phyloP scores from a whole-genome alignment of 331 rosid species.

The Quercus lobata region DNA sequence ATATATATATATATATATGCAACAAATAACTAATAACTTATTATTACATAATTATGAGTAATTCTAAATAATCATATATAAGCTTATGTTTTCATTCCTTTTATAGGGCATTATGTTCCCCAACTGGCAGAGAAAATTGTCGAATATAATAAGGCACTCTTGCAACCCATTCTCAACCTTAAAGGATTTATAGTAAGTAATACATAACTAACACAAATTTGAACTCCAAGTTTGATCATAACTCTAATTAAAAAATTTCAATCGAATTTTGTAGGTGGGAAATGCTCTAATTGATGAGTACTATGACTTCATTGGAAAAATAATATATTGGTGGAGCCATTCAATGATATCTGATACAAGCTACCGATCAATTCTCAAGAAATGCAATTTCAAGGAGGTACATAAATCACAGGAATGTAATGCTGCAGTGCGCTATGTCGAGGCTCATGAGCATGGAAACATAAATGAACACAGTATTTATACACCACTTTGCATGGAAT shows the following conservation, averaged over 20 bases:
- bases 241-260: neutral
- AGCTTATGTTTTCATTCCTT: slow-evolving; percentile 6
- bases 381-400: slow-evolving; percentile 52
- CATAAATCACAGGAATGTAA: slow-evolving; percentile 43
- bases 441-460: slow-evolving; percentile 51
- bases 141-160: slow-evolving; percentile 51
- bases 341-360: slow-evolving; percentile 70
- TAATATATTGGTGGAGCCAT: slow-evolving; percentile 83
- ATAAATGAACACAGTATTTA: slow-evolving; percentile 75
- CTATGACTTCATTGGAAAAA: slow-evolving; percentile 67
- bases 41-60: neutral
- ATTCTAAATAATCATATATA: neutral
- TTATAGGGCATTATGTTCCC: slow-evolving; percentile 78
- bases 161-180: slow-evolving; percentile 50
- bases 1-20: too few relatives aligned
- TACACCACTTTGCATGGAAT: slow-evolving; percentile 43
- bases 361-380: slow-evolving; percentile 53
- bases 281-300: slow-evolving; percentile 72
- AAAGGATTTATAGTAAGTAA: slow-evolving; percentile 68
- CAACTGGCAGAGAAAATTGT: slow-evolving; percentile 71
- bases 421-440: slow-evolving; percentile 41
- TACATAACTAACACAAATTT: neutral
- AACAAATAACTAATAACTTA: neutral
- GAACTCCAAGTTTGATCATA: neutral
- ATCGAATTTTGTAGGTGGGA: slow-evolving; percentile 53